These are phyloP conservation scores for Paraphaeosphaeria minitans DNA, from an alignment of 2,329 filamentous ascomycete species.

Conservation along the genomic window DNA sequence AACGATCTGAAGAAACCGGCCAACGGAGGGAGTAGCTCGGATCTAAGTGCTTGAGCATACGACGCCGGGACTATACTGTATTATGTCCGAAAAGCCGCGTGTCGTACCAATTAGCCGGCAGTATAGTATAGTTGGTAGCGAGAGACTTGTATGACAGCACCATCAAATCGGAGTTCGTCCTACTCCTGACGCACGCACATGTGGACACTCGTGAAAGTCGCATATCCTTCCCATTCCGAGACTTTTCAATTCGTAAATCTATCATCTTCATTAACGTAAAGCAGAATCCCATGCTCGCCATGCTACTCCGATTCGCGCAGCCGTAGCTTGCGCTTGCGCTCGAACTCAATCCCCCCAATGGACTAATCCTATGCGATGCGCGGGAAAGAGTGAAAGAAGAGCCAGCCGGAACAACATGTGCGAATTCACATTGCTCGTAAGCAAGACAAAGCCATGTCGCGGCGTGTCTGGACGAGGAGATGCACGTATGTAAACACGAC, in stretches of 20 bases:
- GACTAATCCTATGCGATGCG: slow-evolving; percentile 5
- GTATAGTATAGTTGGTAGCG: no score
- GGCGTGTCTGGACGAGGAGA: background rate
- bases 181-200: background rate
- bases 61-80: background rate
- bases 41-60: background rate
- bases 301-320: background rate
- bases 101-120: background rate
- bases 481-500: background rate
- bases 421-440: slow-evolving; percentile 1
- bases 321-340: background rate
- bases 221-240: background rate
- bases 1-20: slow-evolving; percentile 20
- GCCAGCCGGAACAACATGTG: background rate
- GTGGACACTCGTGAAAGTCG: background rate
- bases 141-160: no score
- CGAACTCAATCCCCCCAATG: background rate
- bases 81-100: background rate
- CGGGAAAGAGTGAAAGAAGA: background rate
- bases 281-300: background rate
- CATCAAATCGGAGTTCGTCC: background rate
- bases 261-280: slow-evolving; percentile 11
- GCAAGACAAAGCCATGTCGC: background rate
- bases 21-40: background rate
- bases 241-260: slow-evolving; percentile 11